These are phyloP conservation scores for Oehlia diaphana DNA, from an alignment of 192 early-diverging fungal species.

Conservation along the genomic window DNA sequence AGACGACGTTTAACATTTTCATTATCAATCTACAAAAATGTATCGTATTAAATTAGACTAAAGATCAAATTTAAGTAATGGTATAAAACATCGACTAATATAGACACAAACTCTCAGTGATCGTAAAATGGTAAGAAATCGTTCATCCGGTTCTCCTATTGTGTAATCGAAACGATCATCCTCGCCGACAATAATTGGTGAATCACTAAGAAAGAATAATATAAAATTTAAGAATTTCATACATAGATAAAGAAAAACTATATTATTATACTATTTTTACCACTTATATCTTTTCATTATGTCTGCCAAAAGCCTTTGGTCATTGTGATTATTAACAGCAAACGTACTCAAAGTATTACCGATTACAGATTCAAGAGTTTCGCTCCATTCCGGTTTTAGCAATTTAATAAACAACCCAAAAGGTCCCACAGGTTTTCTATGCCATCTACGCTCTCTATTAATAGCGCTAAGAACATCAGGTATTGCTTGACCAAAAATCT, in stretches of 20 bases:
- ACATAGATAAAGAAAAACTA: neutral
- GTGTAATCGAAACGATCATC: conserved; percentile 70
- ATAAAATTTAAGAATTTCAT: neutral
- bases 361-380: conserved; percentile 63
- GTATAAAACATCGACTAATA: neutral
- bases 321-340: conserved; percentile 67
- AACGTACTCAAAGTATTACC: conserved; percentile 65
- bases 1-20: conserved; percentile 76
- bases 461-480: conserved; percentile 62
- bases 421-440: conserved; percentile 64
- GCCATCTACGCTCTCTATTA: conserved; percentile 39
- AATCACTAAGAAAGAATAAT: conserved; percentile 16
- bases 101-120: conserved; percentile 43
- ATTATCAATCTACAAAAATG: conserved; percentile 48
- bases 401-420: conserved; percentile 68
- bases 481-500: conserved; percentile 69
- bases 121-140: conserved; percentile 65
- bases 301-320: conserved; percentile 49
- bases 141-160: conserved; percentile 57
- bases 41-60: neutral
- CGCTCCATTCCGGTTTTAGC: conserved; percentile 54
- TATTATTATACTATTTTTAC: conserved; percentile 27
- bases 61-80: neutral
- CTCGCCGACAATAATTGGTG: conserved; percentile 61
- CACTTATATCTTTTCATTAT: conserved; percentile 56